phyloP scores from a whole-genome alignment of 2,329 filamentous ascomycete species.

The Sordariomycetes sp. region DNA sequence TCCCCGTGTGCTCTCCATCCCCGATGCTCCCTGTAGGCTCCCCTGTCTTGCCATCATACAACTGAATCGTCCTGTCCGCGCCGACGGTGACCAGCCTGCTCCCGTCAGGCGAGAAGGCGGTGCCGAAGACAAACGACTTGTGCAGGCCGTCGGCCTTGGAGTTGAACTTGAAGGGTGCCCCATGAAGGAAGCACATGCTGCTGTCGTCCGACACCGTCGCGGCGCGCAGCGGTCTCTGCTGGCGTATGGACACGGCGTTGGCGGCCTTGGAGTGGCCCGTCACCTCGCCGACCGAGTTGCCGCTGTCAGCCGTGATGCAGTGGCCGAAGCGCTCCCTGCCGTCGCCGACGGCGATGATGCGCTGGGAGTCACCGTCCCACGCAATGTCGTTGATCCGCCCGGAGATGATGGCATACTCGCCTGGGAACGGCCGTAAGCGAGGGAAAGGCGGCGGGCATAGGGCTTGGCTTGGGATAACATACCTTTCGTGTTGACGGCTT shows the following conservation, averaged over 20 bases:
- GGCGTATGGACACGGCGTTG: constrained; percentile 82
- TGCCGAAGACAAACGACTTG: constrained; percentile 78
- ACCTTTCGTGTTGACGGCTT: constrained; percentile 73
- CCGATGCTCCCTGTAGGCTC: constrained; percentile 69
- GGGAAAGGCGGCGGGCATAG: not conserved
- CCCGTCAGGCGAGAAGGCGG: constrained; percentile 86
- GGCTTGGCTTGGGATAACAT: constrained; percentile 3
- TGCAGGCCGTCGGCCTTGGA: constrained; percentile 70
- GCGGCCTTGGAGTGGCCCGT: constrained; percentile 82
- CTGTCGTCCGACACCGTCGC: constrained; percentile 87
- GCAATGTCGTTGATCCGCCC: constrained; percentile 93
- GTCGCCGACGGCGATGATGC: constrained; percentile 91
- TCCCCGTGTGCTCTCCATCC: constrained; percentile 79
- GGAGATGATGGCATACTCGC: constrained; percentile 89
- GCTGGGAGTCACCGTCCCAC: constrained; percentile 95
- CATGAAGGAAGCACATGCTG: constrained; percentile 84
- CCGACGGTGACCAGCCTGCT: constrained; percentile 75
- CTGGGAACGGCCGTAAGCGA: constrained; percentile 15
- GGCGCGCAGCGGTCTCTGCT: constrained; percentile 82
- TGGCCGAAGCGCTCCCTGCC: constrained; percentile 89
- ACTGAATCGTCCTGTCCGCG: constrained; percentile 82
- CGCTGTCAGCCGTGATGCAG: constrained; percentile 90
- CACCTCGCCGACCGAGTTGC: constrained; percentile 92
- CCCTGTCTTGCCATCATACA: constrained; percentile 95
- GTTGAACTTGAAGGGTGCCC: constrained; percentile 92